A percentile compares a stretch with the other conserved stretches of the same genome.
Evolutionary conservation across 345 rosid genomes (phyloP).

Genomic region (thale cress (Arabidopsis thaliana)): TAIR10.1 NC_003075.7:6628501-6629000

Average conservation of each 20-base stretch:
- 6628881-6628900: conserved; percentile 86
- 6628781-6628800: conserved; percentile 97
- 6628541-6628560: conserved; percentile 18
- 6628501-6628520: not conserved
- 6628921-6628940: conserved; percentile 90
- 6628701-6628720: conserved; percentile 96
- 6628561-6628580: not conserved
- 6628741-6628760: conserved; percentile 71
- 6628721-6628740: conserved; percentile 97
- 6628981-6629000: conserved; percentile 73
- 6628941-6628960: conserved; percentile 93
- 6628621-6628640: not conserved
- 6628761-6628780: conserved; percentile 81
- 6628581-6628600: conserved; percentile 17
- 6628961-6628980: conserved; percentile 87
- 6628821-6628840: conserved; percentile 94
- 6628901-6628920: conserved; percentile 97
- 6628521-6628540: conserved; percentile 25
- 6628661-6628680: conserved; percentile 74
- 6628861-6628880: conserved; percentile 82
- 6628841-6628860: conserved; percentile 70
- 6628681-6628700: conserved; percentile 78
- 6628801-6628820: conserved; percentile 90
- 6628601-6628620: not conserved
- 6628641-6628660: conserved; percentile 60